Base-by-base conservation (phyloP, 768 basidiomycete species). In the Amanita phalloides region DNA sequence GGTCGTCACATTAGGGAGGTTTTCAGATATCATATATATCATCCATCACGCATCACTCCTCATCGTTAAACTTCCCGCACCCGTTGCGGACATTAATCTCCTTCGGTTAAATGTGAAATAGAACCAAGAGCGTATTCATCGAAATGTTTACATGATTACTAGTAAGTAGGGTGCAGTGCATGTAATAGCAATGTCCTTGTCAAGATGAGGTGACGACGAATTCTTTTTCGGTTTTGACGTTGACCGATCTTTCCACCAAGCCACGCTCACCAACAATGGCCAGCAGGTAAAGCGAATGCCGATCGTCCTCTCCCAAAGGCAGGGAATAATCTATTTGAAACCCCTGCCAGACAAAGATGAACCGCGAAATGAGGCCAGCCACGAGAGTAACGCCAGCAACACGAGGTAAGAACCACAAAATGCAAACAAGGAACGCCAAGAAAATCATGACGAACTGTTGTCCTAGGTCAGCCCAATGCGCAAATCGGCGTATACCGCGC, bases 251-350 rank as follows among this genome's bases (percentile, higher is more conserved):
- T 9, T 44, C 49, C 49, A 26, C 11, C 7, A 51, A 32, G 14
- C n/a, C 49, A 33, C 41, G 33, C 21, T 41, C 48, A 0, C 49
- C 49, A 4, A 44, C 2, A 1, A 59, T 64, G 10, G 62, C 60
- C 46, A 66, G 48, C 14, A 71, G 55, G 53, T 70, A 72, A 10
- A 73, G 55, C 32, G 64, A 64, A 56, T 74, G 73, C 45, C 57
- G 60, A 50, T 72, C 71, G 51, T 74, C 68, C 38, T 67, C 59
- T 9, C 73, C 73, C n/a, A 74, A 57, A 21, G 69, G 65, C 14
- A 68, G 56, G 13, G 55, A 64, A 10, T 58, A 54, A 49, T 72
- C 65, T 7, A 68, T 50, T 33, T 59, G 51, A 49, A 73, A 72
- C 10, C 62, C 66, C 32, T 66, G 60, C 74, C 74, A 75, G 26